These are phyloP conservation scores for Sporobolomyces phaffii DNA, from an alignment of 768 basidiomycete genomes.

Conservation along the genomic window DNA sequence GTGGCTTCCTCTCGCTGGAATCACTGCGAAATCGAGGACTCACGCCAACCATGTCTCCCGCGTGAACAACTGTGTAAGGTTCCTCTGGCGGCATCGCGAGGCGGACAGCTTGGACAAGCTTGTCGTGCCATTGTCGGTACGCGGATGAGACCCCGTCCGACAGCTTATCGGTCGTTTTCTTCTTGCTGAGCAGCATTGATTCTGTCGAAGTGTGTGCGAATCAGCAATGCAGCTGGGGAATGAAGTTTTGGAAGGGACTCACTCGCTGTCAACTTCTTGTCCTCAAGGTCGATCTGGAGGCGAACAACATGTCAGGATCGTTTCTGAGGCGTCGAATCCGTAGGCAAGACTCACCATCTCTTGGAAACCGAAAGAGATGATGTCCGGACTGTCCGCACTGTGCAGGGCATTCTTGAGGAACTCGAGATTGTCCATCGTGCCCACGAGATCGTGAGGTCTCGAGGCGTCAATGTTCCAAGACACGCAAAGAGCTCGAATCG, in stretches of 20 bases:
- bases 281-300: slow-evolving; percentile 72
- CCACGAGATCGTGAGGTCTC: slow-evolving; percentile 64
- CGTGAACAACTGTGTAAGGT: slow-evolving; percentile 73
- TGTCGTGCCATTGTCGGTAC: slow-evolving; percentile 85
- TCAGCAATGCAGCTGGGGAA: neutral
- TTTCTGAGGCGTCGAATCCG: neutral
- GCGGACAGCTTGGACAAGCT: slow-evolving; percentile 64
- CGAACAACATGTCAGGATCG: too few relatives aligned
- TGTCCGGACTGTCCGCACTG: slow-evolving; percentile 71
- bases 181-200: slow-evolving; percentile 72
- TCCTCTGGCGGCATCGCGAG: slow-evolving; percentile 64
- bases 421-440: slow-evolving; percentile 63
- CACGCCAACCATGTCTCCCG: slow-evolving; percentile 77
- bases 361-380: slow-evolving; percentile 90
- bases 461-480: slow-evolving; percentile 92
- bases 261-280: slow-evolving; percentile 78
- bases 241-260: slow-evolving; percentile 34
- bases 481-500: slow-evolving; percentile 68
- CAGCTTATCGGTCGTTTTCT: slow-evolving; percentile 58
- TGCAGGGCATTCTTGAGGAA: slow-evolving; percentile 73
- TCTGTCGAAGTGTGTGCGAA: slow-evolving; percentile 49
- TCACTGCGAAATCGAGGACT: neutral
- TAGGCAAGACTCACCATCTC: slow-evolving; percentile 54
- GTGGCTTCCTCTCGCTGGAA: too few relatives aligned
- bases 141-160: slow-evolving; percentile 79